Base-by-base conservation (phyloP, 345 rosid species). In the Excoecaria agallocha region DNA sequence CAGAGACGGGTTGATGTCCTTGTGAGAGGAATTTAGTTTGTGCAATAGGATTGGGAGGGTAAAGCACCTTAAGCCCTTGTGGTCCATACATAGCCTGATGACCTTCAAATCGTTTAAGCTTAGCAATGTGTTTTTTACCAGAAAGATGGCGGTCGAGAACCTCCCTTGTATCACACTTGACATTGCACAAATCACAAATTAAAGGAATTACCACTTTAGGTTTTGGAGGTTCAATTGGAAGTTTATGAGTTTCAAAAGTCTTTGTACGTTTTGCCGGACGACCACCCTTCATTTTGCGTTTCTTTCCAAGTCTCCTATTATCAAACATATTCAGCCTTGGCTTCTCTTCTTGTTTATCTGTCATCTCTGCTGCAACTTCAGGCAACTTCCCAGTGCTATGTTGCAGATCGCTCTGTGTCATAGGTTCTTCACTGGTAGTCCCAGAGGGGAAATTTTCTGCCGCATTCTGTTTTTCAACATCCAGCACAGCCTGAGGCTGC, bases 41-140 rank as follows among this genome's bases (percentile, higher is more conserved):
- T 30, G 55, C 76, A 30, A 59, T 24, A 19, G 82, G 80, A 64
- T 77, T 79, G 48, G 85, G 82, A 8, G 87, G 85, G 78, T 78
- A 80, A 56, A 82, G 84, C 50, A 66, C 74, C 76, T 76, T 81
- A 67, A 80, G 77, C 55, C 82, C 85, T 55, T 62, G 41, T 15
- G 73, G 77, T 22, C 82, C 82, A 57, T 77, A 72, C 77, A 75
- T 45, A 30, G 78, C 78, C 66, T 74, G 80, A 75, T 73, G 82
- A 51, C 80, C 78, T 70, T 81, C 71, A 71, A 71, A 78, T 51
- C 76, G 73, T 68, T 80, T 82, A 68, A 67, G 56, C 74, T 78
- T 85, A 37, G 85, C 78, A 22, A 80, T 64, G 58, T 82, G 81
- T 68, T 80, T 85, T 75, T 78, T 78, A 57, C 87, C 87, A 69